phyloP scores from a whole-genome alignment of 73 alveolate genomes.

The Paramecium pentaurelia region DNA sequence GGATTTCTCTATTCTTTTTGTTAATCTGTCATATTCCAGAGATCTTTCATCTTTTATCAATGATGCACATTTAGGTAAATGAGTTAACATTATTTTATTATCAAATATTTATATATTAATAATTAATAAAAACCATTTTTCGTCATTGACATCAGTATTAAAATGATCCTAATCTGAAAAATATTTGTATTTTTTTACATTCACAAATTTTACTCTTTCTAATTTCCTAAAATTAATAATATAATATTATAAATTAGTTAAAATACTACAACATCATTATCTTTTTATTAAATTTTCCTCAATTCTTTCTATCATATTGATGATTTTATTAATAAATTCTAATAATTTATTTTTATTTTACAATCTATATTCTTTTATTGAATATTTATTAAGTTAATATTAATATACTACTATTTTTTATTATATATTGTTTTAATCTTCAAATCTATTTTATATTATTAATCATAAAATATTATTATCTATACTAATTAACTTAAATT shows the following conservation, averaged over 20 bases:
- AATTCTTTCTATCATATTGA: not conserved
- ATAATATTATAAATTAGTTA: not conserved
- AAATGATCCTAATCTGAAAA: not conserved
- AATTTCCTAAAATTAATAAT: not conserved
- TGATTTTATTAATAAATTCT: not conserved
- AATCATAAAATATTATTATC: no score
- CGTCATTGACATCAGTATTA: not conserved
- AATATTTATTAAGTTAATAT: no score
- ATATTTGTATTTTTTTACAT: not conserved
- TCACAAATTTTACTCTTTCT: not conserved
- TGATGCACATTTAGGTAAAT: not conserved
- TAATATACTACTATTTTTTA: not conserved
- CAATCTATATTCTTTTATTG: not conserved
- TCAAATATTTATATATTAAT: not conserved
- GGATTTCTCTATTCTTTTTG: not conserved
- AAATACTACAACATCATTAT: not conserved
- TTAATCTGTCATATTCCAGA: not conserved
- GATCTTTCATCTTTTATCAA: not conserved
- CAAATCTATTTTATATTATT: no score
- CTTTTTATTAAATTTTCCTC: not conserved
- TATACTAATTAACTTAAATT: no score
- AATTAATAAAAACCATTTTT: not conserved
- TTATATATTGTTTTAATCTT: no score
- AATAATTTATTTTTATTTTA: not conserved
- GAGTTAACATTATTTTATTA: not conserved